Percentiles rank a stretch among this genome's conserved stretches.
Evolutionary conservation across 306 rosid species (phyloP).

Genomic region (Alnus rubra): DNA sequence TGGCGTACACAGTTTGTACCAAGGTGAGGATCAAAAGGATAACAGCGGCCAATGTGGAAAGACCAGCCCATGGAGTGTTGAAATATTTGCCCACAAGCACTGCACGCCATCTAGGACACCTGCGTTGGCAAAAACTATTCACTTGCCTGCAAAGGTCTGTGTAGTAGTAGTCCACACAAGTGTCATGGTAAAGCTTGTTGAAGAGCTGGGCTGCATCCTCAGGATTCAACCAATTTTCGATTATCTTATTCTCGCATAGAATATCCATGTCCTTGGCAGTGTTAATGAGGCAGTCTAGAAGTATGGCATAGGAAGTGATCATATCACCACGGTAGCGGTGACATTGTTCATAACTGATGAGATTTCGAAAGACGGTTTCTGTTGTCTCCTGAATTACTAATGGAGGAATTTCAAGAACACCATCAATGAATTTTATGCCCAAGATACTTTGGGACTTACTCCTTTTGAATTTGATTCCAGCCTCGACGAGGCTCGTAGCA

Average conservation of each 20-base stretch:
- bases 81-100: no score
- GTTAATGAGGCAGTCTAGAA: slow-evolving; percentile 19
- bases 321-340: neutral
- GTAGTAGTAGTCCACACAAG: slow-evolving; percentile 2
- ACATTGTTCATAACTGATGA: slow-evolving; percentile 23
- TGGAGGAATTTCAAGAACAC: slow-evolving; percentile 8
- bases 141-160: fast-evolving
- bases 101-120: no score
- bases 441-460: neutral
- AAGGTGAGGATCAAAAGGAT: no score
- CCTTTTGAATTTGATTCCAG: no score
- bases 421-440: neutral
- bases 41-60: no score
- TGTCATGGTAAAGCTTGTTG: slow-evolving; percentile 9
- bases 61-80: no score
- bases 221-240: neutral
- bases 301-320: slow-evolving; percentile 26
- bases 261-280: neutral
- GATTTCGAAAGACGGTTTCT: slow-evolving; percentile 13
- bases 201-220: slow-evolving; percentile 5
- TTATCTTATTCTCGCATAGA: neutral
- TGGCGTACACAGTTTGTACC: no score
- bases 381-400: slow-evolving; percentile 26
- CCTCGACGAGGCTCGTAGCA: no score
- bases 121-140: fast-evolving